Base-by-base conservation (phyloP, 108 stramenopile species). In the Stephanodiscus minutulus region DNA sequence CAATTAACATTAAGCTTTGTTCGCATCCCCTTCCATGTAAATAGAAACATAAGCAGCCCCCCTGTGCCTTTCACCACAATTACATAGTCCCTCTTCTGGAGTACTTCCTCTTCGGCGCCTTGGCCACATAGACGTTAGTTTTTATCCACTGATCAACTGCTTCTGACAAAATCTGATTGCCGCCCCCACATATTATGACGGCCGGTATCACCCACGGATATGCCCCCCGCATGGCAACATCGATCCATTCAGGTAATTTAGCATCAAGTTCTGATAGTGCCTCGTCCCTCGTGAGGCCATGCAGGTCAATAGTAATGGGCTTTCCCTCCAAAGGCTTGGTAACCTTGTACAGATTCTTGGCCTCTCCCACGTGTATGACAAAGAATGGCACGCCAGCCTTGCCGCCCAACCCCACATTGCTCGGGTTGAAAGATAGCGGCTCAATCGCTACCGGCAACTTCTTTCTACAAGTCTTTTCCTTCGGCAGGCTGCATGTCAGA, bases 191-290 rank as follows among this genome's bases (percentile, higher is more conserved):
- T 11, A 73, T 36, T n/a, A 79, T 72, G 20, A 50, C 33, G 10
- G 67, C 71, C n/a, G 71, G 71, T 15, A 72, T 49, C 0, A 79
- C 78, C 33, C 54, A 79, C 5, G 78, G 78, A 59, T 79, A 73
- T 18, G 57, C 48, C 15, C 78, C 78, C n/a, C 39, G 17, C 64
- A 72, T 72, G 29, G 78, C 78, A 10, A 44, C 54, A 52, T 63
- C 57, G 28, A 72, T 43, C 78, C 71, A 79, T 41, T 72, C 65
- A 3, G 71, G 71, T n/a, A 79, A 41, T 1, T 36, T 63, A 9
- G 65, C 53, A 64, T 72, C 66, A 9, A 79, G 66, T 28, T 63
- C 61, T 36, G 17, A 7, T 33, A 68, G 21, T 33, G 78, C 78
- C 28, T 79, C 48, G 1, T 67, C 71, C 31, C 15, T 25, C 7